A percentile compares a stretch with the other conserved stretches of the same genome.
Evolutionary conservation across 805 yeast species (phyloP).

Genomic region (Yueomyces sinensis): DNA sequence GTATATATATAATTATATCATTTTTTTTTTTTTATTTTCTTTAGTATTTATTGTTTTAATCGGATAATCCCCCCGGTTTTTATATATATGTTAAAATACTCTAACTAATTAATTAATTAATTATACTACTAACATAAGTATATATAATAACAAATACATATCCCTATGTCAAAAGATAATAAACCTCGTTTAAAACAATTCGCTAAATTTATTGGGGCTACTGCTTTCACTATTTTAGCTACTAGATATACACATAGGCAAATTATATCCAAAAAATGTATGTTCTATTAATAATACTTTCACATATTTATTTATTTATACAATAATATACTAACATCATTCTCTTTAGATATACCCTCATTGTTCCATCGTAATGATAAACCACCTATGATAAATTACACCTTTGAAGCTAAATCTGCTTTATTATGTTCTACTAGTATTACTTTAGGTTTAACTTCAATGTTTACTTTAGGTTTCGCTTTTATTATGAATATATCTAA

Average conservation of each 20-base stretch:
- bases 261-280: conserved; percentile 55
- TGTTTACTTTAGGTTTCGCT: conserved; percentile 58
- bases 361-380: conserved; percentile 75
- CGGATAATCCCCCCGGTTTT: too few species aligned
- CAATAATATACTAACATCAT: neutral
- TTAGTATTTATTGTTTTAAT: too few species aligned
- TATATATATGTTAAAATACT: too few species aligned
- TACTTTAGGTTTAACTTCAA: conserved; percentile 56
- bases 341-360: conserved; percentile 41
- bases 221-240: conserved; percentile 56
- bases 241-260: conserved; percentile 68
- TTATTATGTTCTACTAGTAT: conserved; percentile 67
- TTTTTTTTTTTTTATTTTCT: too few species aligned
- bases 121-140: too few species aligned
- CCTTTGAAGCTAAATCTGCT: conserved; percentile 75
- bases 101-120: too few species aligned
- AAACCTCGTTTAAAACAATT: conserved; percentile 49
- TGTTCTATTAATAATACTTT: conserved; percentile 6
- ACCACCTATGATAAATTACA: conserved; percentile 70
- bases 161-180: too few species aligned
- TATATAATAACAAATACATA: too few species aligned
- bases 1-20: too few species aligned
- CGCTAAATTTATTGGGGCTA: conserved; percentile 58
- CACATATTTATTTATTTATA: conserved; percentile 7
- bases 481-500: too few species aligned